A percentile compares a stretch with the other conserved stretches of the same genome.
Evolutionary conservation across 805 yeast genomes (phyloP).

Genomic region (Clavispora fructus): DNA sequence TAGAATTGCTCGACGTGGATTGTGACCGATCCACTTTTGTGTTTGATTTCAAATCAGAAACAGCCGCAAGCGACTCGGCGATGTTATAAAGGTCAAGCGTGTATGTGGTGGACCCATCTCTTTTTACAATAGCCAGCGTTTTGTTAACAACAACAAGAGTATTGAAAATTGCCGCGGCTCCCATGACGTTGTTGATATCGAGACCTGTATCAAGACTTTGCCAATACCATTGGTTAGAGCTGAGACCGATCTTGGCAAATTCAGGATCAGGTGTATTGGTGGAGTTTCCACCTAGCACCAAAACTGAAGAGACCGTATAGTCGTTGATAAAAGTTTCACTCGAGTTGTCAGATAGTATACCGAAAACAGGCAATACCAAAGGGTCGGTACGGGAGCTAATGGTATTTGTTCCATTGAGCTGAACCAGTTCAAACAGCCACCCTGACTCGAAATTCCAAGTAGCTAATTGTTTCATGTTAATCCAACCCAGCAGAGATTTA

Average conservation of each 20-base stretch:
- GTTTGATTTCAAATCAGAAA: conserved; percentile 23
- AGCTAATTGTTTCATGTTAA: conserved; percentile 68
- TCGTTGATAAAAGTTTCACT: conserved; percentile 24
- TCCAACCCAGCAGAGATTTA: conserved; percentile 56
- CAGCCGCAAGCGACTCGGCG: conserved; percentile 25
- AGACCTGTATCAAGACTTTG: conserved; percentile 12
- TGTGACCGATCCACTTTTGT: conserved; percentile 8
- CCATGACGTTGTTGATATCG: conserved; percentile 28
- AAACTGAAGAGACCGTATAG: conserved; percentile 34
- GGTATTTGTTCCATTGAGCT: conserved; percentile 10
- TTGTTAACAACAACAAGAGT: conserved; percentile 42
- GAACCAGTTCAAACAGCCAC: conserved; percentile 54
- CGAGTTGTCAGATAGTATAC: conserved; percentile 17
- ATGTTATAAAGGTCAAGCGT: conserved; percentile 38
- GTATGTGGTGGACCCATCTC: conserved; percentile 22
- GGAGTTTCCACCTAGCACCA: conserved; percentile 59
- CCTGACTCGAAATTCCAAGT: conserved; percentile 61
- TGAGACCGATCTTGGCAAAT: conserved; percentile 34
- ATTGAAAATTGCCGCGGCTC: conserved; percentile 50
- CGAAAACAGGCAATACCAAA: conserved; percentile 51
- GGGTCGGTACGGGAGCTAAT: conserved; percentile 53
- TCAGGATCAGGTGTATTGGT: conserved; percentile 36
- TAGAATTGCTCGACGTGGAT: conserved; percentile 9
- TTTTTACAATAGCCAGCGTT: conserved; percentile 9
- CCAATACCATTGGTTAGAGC: conserved; percentile 37